Evolutionary conservation across 306 rosid species (phyloP).

Genomic region (Clitoria ternatea): DNA sequence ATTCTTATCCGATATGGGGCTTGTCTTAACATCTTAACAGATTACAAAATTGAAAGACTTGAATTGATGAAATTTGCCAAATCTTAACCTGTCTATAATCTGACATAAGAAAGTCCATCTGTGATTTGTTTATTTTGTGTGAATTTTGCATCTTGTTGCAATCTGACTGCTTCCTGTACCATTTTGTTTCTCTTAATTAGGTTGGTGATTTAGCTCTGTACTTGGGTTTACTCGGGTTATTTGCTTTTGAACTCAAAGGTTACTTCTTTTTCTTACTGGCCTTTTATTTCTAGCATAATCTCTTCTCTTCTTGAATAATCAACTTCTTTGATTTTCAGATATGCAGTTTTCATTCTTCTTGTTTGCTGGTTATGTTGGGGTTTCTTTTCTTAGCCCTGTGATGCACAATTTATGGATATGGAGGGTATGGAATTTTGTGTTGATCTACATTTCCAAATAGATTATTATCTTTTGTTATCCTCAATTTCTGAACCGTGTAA

Average conservation of each 20-base stretch:
- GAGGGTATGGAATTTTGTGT: constrained; percentile 62
- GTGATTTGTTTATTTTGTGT: not conserved
- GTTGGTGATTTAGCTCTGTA: constrained; percentile 91
- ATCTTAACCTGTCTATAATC: not conserved
- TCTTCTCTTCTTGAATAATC: constrained; percentile 23
- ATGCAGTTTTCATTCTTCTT: constrained; percentile 89
- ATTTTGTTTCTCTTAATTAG: constrained; percentile 41
- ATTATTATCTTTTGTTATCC: constrained; percentile 11
- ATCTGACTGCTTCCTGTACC: constrained; percentile 8
- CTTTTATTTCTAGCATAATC: not conserved
- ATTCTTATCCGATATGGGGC: no score
- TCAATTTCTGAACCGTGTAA: constrained; percentile 20
- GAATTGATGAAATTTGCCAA: not conserved
- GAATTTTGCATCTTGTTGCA: not conserved
- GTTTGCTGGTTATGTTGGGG: constrained; percentile 78
- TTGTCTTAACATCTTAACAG: no score
- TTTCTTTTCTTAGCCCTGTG: constrained; percentile 92
- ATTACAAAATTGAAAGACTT: no score
- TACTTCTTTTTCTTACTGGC: constrained; percentile 8
- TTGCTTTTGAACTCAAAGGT: constrained; percentile 79
- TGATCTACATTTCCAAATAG: constrained; percentile 25
- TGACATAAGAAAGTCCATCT: not conserved
- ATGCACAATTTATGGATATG: constrained; percentile 99
- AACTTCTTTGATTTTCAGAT: constrained; percentile 51
- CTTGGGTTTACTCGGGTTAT: constrained; percentile 80